A percentile compares a stretch with the other conserved stretches of the same genome.
phyloP scores from a whole-genome alignment of 768 basidiomycete species.

The Tulasnella sp. region DNA sequence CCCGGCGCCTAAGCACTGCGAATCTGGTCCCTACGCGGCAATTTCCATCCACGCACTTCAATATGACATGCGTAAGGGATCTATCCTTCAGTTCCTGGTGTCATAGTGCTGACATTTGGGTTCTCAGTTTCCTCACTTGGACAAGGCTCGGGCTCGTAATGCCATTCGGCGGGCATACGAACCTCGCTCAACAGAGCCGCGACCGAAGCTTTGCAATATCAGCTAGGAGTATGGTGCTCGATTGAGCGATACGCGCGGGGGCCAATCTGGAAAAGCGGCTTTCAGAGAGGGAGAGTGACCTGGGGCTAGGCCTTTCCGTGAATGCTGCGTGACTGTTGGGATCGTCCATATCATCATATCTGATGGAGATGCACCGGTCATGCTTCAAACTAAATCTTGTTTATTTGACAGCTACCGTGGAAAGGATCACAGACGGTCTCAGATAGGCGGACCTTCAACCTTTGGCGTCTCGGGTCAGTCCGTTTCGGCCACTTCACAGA shows the following conservation, averaged over 20 bases:
- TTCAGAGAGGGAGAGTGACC: not conserved
- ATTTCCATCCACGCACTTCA: not conserved
- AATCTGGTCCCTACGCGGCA: not conserved
- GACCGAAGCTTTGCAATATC: not conserved
- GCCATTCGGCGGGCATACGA: not conserved
- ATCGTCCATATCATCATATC: not conserved
- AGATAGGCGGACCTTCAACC: not conserved
- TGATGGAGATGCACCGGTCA: not conserved
- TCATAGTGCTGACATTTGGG: not conserved
- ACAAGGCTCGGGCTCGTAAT: not conserved
- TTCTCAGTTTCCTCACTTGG: not conserved
- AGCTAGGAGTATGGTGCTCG: not conserved
- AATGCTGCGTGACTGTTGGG: not conserved
- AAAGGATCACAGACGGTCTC: not conserved
- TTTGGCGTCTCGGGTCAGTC: too few relatives aligned
- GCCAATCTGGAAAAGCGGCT: not conserved
- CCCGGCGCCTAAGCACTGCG: not conserved
- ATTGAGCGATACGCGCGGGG: too few relatives aligned
- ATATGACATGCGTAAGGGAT: not conserved
- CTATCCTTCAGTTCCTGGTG: not conserved
- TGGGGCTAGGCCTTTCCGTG: not conserved
- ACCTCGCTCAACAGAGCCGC: not conserved
- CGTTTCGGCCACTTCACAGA: too few relatives aligned
- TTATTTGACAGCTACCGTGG: not conserved
- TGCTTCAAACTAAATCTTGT: not conserved